These are phyloP conservation scores for Penicillium vulpinum DNA, from an alignment of 2,329 filamentous ascomycete genomes.

Conservation along the genomic window DNA sequence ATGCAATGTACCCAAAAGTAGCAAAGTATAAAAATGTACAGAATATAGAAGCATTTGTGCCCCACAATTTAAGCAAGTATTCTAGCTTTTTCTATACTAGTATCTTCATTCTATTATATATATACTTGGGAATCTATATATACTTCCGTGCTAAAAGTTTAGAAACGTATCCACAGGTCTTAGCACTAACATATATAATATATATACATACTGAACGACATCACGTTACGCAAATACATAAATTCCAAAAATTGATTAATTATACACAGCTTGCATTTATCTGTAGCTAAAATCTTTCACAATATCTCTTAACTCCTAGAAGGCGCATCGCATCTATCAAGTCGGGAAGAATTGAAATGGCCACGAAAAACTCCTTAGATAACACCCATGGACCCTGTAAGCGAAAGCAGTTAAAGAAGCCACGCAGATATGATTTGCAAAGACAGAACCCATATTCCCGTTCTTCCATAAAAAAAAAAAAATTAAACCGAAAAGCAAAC, in stretches of 20 bases:
- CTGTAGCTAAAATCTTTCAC: not conserved
- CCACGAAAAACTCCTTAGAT: constrained; percentile 1
- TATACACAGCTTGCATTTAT: not conserved
- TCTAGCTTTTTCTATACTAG: not conserved
- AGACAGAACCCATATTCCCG: constrained; percentile 3
- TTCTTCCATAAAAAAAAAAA: not conserved
- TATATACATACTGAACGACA: not conserved
- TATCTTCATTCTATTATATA: not conserved
- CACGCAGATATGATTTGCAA: constrained; percentile 13
- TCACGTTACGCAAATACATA: not conserved
- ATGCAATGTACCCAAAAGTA: constrained; percentile 2
- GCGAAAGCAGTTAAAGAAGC: not conserved
- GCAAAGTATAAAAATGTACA: not conserved
- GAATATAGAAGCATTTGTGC: not conserved
- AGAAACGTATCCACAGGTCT: too few relatives aligned
- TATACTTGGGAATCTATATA: too few relatives aligned
- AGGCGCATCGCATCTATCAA: not conserved
- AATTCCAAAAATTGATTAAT: not conserved
- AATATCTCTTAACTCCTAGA: not conserved
- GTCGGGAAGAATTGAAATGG: not conserved
- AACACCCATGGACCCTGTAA: constrained; percentile 1
- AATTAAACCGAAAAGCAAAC: not conserved
- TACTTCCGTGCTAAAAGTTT: not conserved
- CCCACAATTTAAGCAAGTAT: not conserved
- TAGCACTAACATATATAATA: not conserved